Evolutionary conservation across 192 early-diverging fungal genomes (phyloP).

Genomic region (Coemansia sp.): DNA sequence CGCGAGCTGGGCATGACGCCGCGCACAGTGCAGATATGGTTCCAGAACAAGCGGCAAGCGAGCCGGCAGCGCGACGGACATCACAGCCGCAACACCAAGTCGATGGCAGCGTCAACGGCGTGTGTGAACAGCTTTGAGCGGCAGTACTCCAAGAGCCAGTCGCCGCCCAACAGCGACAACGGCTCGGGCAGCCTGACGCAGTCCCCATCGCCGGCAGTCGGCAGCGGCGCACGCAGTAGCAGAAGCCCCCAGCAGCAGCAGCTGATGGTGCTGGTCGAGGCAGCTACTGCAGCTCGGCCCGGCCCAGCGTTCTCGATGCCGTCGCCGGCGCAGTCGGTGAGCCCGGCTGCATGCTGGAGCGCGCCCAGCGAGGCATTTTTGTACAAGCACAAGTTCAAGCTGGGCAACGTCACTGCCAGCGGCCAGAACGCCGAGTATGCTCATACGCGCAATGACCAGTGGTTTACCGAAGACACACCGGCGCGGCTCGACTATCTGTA

Average conservation of each 20-base stretch:
- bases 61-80: slow-evolving; percentile 61
- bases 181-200: slow-evolving; percentile 1
- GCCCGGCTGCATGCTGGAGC: not conserved
- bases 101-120: slow-evolving; percentile 29
- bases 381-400: slow-evolving; percentile 9
- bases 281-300: slow-evolving; percentile 26
- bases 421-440: slow-evolving; percentile 19
- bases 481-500: slow-evolving; percentile 42
- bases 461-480: slow-evolving; percentile 37
- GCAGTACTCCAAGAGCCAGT: slow-evolving; percentile 29
- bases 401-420: slow-evolving; percentile 4
- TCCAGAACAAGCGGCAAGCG: slow-evolving; percentile 91
- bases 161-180: slow-evolving; percentile 17
- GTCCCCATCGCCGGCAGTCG: slow-evolving; percentile 2
- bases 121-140: slow-evolving; percentile 16
- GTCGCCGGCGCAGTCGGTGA: not conserved
- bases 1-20: slow-evolving; percentile 84
- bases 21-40: slow-evolving; percentile 95
- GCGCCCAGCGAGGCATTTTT: not conserved
- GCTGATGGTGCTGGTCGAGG: slow-evolving; percentile 45
- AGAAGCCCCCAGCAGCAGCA: slow-evolving; percentile 14
- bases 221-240: not conserved
- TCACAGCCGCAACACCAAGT: slow-evolving; percentile 53
- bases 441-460: slow-evolving; percentile 49
- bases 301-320: slow-evolving; percentile 1